Base-by-base conservation (phyloP, 2,329 filamentous ascomycete genomes). In the Bisporella sp. region DNA sequence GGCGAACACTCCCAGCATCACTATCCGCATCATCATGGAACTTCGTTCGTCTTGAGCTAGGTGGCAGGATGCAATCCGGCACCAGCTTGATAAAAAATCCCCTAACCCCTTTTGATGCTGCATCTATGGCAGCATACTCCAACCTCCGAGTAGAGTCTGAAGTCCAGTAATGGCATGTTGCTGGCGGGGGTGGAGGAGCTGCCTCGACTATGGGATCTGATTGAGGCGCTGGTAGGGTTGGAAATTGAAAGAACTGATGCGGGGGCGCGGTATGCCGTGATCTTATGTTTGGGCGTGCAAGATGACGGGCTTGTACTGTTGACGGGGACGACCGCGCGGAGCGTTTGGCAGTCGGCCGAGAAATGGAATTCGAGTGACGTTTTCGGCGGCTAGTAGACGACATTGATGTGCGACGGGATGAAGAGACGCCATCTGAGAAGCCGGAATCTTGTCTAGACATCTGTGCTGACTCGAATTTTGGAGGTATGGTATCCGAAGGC, bases 111-210 rank as follows among this genome's bases (percentile, higher is more conserved):
- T 73, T 71, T 35, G 73, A 76, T 2, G 81, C 79, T 0, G 80
- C 79, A 46, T 85, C 81, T 40, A 85, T 85, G 49, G 81, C 81
- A 0, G 80, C 81, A 58, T 85, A 85, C 67, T 85, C 81, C 4
- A 83, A 71, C 8, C 79, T 72, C 4, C 81, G 73, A 0, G 81
- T 84, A 48, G 72, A 72, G 61, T 84, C 78, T 59, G 78, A 83
- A 1, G 80, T 84, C 81, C 81, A 85, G 66, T 84, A 85, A 61
- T 84, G 79, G 1, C 78, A 79, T 3, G 81, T 83, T 57, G 76
- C 73, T 4, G 77, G 77, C 9, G 78, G 80, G 2, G 71, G 69
- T 3, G 71, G 66, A 4, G 49, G 42, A 13, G 47, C n/a, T 5
- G 46, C 28, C 31, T 30, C 4, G 33, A 42, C 57, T 73, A 71